Conservation (phyloP, 2,329 filamentous ascomycete genomes). For the Paecilomyces sp. region DNA sequence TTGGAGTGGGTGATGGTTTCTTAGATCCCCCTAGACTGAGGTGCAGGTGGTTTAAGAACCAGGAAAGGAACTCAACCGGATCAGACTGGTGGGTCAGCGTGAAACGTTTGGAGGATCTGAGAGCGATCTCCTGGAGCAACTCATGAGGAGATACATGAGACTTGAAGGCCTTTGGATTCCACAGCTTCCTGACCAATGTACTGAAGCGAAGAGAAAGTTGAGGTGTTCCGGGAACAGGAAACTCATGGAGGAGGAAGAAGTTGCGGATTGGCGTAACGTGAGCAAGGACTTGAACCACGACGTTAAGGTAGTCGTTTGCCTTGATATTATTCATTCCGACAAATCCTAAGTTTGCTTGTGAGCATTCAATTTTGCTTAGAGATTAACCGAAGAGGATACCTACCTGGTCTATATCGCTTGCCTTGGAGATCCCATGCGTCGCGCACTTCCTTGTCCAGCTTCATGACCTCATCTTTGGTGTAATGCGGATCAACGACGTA, state of each 20-base stretch:
- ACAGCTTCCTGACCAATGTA: constrained; percentile 90
- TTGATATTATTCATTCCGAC: constrained; percentile 99
- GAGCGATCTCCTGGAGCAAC: constrained; percentile 85
- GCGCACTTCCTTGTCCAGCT: constrained; percentile 59
- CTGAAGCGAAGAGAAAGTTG: constrained; percentile 85
- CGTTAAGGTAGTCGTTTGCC: constrained; percentile 97
- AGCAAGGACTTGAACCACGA: constrained; percentile 82
- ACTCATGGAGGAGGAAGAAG: constrained; percentile 81
- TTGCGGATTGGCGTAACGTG: constrained; percentile 87
- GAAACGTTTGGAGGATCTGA: constrained; percentile 87
- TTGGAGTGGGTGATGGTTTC: constrained; percentile 60
- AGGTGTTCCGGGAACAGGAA: constrained; percentile 54
- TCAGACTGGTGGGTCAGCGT: constrained; percentile 86
- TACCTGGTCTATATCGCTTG: constrained; percentile 75
- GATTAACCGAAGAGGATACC: constrained; percentile 4
- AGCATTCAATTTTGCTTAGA: not conserved
- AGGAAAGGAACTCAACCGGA: constrained; percentile 91
- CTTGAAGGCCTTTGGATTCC: constrained; percentile 96
- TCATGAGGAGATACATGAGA: constrained; percentile 96
- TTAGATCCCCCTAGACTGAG: constrained; percentile 84
- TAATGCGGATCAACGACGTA: constrained; percentile 92
- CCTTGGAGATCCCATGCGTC: constrained; percentile 70
- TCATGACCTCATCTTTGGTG: constrained; percentile 69
- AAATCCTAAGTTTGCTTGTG: constrained; percentile 49
- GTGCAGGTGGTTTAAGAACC: constrained; percentile 96